A percentile compares a stretch with the other conserved stretches of the same genome.
Evolutionary conservation across 805 yeast genomes (phyloP).

Genomic region (Pichia kluyveri): DNA sequence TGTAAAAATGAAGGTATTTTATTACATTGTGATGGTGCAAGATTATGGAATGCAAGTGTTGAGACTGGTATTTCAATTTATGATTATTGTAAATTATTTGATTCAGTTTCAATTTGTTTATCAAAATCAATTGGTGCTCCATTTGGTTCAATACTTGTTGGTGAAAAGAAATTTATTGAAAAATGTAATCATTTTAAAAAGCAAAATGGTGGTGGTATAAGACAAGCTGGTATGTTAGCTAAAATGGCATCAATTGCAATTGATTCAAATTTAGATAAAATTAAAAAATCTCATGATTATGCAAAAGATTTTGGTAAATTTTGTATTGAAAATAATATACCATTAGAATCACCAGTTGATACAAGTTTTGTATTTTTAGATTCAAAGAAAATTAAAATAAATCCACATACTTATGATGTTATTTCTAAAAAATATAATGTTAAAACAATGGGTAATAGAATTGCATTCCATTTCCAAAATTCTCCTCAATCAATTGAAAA

Average conservation of each 20-base stretch:
- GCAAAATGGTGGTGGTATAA: slow-evolving; percentile 88
- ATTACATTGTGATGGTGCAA: slow-evolving; percentile 88
- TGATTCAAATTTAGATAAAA: slow-evolving; percentile 57
- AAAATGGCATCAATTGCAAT: slow-evolving; percentile 73
- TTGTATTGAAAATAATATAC: slow-evolving; percentile 43
- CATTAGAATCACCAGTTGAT: slow-evolving; percentile 63
- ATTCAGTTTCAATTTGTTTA: slow-evolving; percentile 81
- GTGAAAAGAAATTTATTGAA: slow-evolving; percentile 45
- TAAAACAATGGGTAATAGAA: slow-evolving; percentile 61
- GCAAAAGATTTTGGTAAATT: slow-evolving; percentile 44
- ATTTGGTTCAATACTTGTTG: slow-evolving; percentile 81
- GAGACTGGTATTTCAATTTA: slow-evolving; percentile 59
- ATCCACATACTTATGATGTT: slow-evolving; percentile 31
- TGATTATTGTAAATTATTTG: slow-evolving; percentile 71
- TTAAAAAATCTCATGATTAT: slow-evolving; percentile 38
- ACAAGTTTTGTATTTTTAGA: slow-evolving; percentile 81
- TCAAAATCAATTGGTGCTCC: slow-evolving; percentile 93
- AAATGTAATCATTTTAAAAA: slow-evolving; percentile 82
- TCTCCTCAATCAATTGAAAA: slow-evolving; percentile 44
- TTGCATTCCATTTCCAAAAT: slow-evolving; percentile 74
- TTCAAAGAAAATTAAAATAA: slow-evolving; percentile 40
- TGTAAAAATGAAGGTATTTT: slow-evolving; percentile 50
- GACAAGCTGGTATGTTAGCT: slow-evolving; percentile 79
- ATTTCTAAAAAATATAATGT: slow-evolving; percentile 49
- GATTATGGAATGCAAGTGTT: slow-evolving; percentile 81